A percentile compares a stretch with the other conserved stretches of the same genome.
Evolutionary conservation across 805 yeast species (phyloP).

Genomic region (Wickerhamomyces hampshirensis): DNA sequence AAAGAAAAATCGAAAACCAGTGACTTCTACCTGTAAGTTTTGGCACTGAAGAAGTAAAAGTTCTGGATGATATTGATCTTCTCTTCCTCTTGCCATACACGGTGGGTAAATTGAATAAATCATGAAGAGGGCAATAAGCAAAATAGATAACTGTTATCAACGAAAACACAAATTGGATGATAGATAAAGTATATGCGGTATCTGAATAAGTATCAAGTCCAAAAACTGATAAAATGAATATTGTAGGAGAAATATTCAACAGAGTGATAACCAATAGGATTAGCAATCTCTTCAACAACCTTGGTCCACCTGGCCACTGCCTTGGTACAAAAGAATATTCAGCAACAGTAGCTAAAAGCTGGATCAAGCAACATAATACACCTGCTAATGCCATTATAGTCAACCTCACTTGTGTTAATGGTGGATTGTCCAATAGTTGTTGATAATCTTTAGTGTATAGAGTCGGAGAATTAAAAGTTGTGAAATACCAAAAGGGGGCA

Average conservation of each 20-base stretch:
- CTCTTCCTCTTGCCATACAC: constrained; percentile 28
- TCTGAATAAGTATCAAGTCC: constrained; percentile 35
- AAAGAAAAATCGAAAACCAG: constrained; percentile 60
- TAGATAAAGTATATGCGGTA: constrained; percentile 39
- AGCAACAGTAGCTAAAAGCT: constrained; percentile 49
- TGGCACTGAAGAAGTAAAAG: constrained; percentile 60
- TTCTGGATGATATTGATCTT: constrained; percentile 46
- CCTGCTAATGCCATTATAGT: constrained; percentile 69
- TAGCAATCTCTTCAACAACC: constrained; percentile 43
- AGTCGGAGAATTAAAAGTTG: constrained; percentile 64
- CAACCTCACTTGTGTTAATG: constrained; percentile 50
- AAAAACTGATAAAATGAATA: constrained; percentile 42
- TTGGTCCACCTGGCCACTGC: constrained; percentile 67
- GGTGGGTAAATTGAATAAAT: constrained; percentile 41
- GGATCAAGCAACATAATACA: constrained; percentile 51
- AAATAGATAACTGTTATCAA: constrained; percentile 50
- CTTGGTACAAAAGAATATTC: constrained; percentile 68
- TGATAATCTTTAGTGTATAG: constrained; percentile 58
- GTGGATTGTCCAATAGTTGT: constrained; percentile 52
- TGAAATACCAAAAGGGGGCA: constrained; percentile 74
- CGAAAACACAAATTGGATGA: constrained; percentile 54
- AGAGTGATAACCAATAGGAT: constrained; percentile 39
- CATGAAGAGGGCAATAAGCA: constrained; percentile 55
- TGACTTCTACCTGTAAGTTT: constrained; percentile 46
- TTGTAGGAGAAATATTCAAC: constrained; percentile 46